Percentiles rank a stretch among this genome's conserved stretches.
Conservation (phyloP, 2,329 filamentous ascomycete species). For the Hansfordia pulvinata region DNA sequence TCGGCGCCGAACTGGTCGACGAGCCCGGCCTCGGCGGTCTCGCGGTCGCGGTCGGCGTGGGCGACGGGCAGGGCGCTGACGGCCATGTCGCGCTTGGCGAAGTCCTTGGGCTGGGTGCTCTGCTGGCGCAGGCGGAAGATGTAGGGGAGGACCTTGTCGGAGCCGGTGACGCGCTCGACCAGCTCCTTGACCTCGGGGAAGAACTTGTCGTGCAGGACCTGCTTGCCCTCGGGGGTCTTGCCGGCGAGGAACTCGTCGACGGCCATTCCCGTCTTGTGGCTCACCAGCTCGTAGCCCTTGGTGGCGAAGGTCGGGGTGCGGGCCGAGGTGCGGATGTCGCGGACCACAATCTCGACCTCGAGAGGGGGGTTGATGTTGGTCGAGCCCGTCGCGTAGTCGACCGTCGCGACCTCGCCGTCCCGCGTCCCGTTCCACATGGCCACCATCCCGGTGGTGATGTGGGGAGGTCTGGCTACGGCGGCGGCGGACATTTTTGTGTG, state of each 20-base stretch:
- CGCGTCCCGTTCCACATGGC: conserved; percentile 16
- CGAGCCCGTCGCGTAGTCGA: conserved; percentile 12
- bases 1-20: conserved; percentile 11
- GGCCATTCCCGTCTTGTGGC: conserved; percentile 11
- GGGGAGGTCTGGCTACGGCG: no score
- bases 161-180: conserved; percentile 13
- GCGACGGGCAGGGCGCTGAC: conserved; percentile 11
- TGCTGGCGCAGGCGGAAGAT: conserved; percentile 15
- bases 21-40: conserved; percentile 11
- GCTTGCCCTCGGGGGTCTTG: conserved; percentile 12
- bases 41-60: conserved; percentile 12
- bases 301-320: conserved; percentile 9
- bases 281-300: conserved; percentile 13
- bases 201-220: conserved; percentile 12
- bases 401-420: conserved; percentile 10
- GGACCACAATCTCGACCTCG: conserved; percentile 12
- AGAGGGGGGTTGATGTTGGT: conserved; percentile 12
- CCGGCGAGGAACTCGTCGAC: conserved; percentile 13
- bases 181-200: conserved; percentile 13
- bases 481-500: no score
- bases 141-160: conserved; percentile 12
- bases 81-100: conserved; percentile 12
- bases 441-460: conserved; percentile 12
- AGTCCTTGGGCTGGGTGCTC: conserved; percentile 10
- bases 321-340: conserved; percentile 11